Percentiles rank a stretch among this genome's conserved stretches.
Evolutionary conservation across 257 asterid genomes (phyloP).

Genomic region (Forsythia suspensa): DNA sequence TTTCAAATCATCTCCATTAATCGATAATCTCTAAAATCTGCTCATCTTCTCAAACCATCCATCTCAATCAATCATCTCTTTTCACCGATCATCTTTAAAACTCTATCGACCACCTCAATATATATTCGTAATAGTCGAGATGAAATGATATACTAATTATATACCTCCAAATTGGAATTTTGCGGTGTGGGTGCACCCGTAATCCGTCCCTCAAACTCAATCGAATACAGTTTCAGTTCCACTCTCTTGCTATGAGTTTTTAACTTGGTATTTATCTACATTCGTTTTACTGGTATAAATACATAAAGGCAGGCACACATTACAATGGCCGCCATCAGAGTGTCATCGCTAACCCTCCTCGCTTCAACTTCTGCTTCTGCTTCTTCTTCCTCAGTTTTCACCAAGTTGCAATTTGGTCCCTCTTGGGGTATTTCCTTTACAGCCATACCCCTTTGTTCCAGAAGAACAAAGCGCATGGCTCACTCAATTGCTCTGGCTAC

Average conservation of each 20-base stretch:
- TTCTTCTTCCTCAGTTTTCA: constrained; percentile 37
- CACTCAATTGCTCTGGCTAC: constrained; percentile 56
- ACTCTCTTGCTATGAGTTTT: background rate
- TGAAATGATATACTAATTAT: too few relatives aligned
- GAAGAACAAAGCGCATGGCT: constrained; percentile 47
- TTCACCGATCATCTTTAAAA: too few relatives aligned
- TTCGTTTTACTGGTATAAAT: constrained; percentile 24
- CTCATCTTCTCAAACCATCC: too few relatives aligned
- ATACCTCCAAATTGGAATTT: too few relatives aligned
- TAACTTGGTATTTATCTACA: background rate
- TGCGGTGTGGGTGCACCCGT: too few relatives aligned
- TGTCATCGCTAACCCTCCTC: constrained; percentile 32
- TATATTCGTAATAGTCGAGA: too few relatives aligned
- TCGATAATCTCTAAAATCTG: too few relatives aligned
- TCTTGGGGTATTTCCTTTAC: constrained; percentile 30
- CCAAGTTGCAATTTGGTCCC: constrained; percentile 31
- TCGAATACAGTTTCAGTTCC: background rate
- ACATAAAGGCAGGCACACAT: constrained; percentile 12
- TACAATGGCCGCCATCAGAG: constrained; percentile 56
- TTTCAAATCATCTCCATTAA: too few relatives aligned
- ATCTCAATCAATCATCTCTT: too few relatives aligned
- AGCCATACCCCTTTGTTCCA: constrained; percentile 18
- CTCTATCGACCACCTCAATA: too few relatives aligned
- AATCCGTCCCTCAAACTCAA: too few relatives aligned
- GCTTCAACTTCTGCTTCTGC: constrained; percentile 36